phyloP scores from a whole-genome alignment of 306 rosid species.

The Begonia peltatifolia region DNA sequence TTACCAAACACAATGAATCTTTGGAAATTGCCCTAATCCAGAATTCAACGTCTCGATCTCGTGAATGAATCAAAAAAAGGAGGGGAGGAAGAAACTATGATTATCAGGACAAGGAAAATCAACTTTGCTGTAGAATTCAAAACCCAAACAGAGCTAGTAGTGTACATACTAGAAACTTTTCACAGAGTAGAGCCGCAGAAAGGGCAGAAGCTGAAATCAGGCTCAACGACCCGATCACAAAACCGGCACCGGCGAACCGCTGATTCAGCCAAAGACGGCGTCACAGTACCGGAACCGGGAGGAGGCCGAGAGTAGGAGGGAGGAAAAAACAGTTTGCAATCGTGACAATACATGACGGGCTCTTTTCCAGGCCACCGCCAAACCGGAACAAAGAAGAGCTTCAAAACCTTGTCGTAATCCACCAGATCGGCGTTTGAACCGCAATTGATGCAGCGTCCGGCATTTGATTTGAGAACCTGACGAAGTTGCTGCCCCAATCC shows the following conservation, averaged over 20 bases:
- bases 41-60: too few species aligned
- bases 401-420: constrained; percentile 64
- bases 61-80: too few species aligned
- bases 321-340: constrained; percentile 55
- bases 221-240: constrained; percentile 41
- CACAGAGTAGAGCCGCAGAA: constrained; percentile 57
- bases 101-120: too few species aligned
- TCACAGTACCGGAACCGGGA: constrained; percentile 9
- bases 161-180: constrained; percentile 8
- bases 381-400: constrained; percentile 71
- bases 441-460: constrained; percentile 53
- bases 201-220: constrained; percentile 66
- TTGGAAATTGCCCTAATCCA: too few species aligned
- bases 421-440: constrained; percentile 50
- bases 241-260: constrained; percentile 36
- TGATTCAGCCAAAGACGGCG: constrained; percentile 5
- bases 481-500: constrained; percentile 64
- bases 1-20: too few species aligned
- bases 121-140: too few species aligned
- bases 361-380: constrained; percentile 86
- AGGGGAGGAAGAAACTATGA: too few species aligned
- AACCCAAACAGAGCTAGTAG: too few species aligned
- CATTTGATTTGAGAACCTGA: constrained; percentile 51
- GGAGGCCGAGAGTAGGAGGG: constrained; percentile 34
- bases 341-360: constrained; percentile 36